Percentiles rank a stretch among this genome's conserved stretches.
These are phyloP conservation scores for Neurospora sublineolata DNA, from an alignment of 495 filamentous ascomycete species.

Conservation along the genomic window DNA sequence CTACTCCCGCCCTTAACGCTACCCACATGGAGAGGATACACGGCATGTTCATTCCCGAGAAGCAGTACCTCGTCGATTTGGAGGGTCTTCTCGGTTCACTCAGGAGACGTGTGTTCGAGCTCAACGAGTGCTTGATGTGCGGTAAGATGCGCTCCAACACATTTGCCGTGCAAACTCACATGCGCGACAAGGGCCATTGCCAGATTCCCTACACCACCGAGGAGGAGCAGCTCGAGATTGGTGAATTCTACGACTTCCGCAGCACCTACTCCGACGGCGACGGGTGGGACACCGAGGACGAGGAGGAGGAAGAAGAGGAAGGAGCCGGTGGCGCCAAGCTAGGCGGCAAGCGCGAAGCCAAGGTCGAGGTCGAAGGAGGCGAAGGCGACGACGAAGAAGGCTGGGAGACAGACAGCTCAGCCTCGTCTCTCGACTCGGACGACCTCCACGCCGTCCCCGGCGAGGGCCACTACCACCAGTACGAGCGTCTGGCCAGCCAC, in stretches of 20 bases:
- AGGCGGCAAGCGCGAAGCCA: slow-evolving; percentile 36
- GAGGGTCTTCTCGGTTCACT: slow-evolving; percentile 66
- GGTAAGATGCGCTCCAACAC: slow-evolving; percentile 62
- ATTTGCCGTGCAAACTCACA: slow-evolving; percentile 77
- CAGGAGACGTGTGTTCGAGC: slow-evolving; percentile 63
- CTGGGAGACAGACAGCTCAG: slow-evolving; percentile 89
- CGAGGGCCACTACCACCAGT: slow-evolving; percentile 49
- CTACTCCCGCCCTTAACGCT: slow-evolving; percentile 59
- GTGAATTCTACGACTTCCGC: slow-evolving; percentile 97
- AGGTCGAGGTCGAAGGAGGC: slow-evolving; percentile 23
- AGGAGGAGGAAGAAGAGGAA: slow-evolving; percentile 46
- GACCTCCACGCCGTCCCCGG: slow-evolving; percentile 63
- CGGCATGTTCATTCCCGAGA: slow-evolving; percentile 93
- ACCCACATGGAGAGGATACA: slow-evolving; percentile 85
- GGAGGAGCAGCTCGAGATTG: slow-evolving; percentile 85
- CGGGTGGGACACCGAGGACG: slow-evolving; percentile 54
- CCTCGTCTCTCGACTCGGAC: slow-evolving; percentile 68
- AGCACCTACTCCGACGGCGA: slow-evolving; percentile 75
- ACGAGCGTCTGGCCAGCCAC: slow-evolving; percentile 47
- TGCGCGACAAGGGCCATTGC: slow-evolving; percentile 93
- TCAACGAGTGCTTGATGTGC: slow-evolving; percentile 69
- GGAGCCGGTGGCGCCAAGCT: slow-evolving; percentile 49
- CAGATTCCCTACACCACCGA: slow-evolving; percentile 88
- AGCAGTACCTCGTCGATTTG: slow-evolving; percentile 64
- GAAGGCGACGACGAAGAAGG: slow-evolving; percentile 23